Percentiles rank a stretch among this genome's conserved stretches.
phyloP scores from a whole-genome alignment of 768 basidiomycete genomes.

The Hydnomerulius pinastri region DNA sequence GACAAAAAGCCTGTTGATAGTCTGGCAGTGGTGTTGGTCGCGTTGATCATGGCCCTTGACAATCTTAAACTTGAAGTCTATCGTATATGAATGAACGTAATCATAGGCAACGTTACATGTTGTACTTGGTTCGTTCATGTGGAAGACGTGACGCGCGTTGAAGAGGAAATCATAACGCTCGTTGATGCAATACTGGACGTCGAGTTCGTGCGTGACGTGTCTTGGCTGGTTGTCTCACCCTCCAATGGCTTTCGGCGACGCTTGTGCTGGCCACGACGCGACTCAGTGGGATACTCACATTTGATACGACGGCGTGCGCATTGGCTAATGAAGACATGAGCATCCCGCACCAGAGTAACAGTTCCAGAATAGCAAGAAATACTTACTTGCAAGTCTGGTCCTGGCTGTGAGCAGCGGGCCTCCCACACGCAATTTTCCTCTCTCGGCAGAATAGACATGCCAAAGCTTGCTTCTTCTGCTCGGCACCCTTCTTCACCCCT shows the following conservation, averaged over 20 bases:
- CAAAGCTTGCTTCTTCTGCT: slow-evolving; percentile 47
- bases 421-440: slow-evolving; percentile 52
- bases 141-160: slow-evolving; percentile 21
- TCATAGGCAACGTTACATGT: slow-evolving; percentile 6
- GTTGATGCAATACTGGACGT: slow-evolving; percentile 16
- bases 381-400: slow-evolving; percentile 50
- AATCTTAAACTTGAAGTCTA: slow-evolving; percentile 11
- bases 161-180: slow-evolving; percentile 19
- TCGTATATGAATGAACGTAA: slow-evolving; percentile 2
- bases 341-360: slow-evolving; percentile 10
- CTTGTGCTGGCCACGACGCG: slow-evolving; percentile 49
- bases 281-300: slow-evolving; percentile 53
- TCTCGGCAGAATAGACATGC: slow-evolving; percentile 52
- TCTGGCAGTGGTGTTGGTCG: too few relatives aligned
- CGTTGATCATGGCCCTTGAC: slow-evolving; percentile 6
- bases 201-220: slow-evolving; percentile 21
- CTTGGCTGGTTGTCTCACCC: slow-evolving; percentile 23
- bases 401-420: slow-evolving; percentile 38
- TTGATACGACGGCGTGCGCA: slow-evolving; percentile 47
- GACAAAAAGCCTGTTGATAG: too few relatives aligned
- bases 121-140: slow-evolving; percentile 12
- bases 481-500: slow-evolving; percentile 35
- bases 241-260: slow-evolving; percentile 34
- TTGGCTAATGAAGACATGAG: slow-evolving; percentile 38
- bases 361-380: slow-evolving; percentile 1